Percentiles rank a stretch among this genome's conserved stretches.
These are phyloP conservation scores for Diophrys sp. DNA, from an alignment of 73 alveolate species.

Conservation along the genomic window DNA sequence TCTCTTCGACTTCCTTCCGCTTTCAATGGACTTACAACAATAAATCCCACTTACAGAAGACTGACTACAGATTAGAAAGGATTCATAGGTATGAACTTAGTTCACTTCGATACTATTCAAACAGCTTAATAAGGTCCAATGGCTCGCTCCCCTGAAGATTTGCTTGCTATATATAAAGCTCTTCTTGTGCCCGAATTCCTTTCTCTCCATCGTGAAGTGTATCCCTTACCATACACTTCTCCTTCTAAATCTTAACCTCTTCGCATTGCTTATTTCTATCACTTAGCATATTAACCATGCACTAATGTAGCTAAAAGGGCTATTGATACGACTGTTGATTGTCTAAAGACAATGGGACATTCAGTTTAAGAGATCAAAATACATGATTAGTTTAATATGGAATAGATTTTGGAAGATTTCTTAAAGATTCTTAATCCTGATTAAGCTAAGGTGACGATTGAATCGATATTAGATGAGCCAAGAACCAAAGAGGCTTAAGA, in stretches of 20 bases:
- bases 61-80: conserved; percentile 8
- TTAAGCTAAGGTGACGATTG: no score
- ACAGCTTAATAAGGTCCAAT: neutral
- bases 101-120: neutral
- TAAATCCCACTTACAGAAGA: conserved; percentile 61
- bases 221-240: neutral
- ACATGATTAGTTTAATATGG: no score
- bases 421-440: no score
- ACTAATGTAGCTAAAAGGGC: neutral
- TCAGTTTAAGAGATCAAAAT: no score
- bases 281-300: neutral
- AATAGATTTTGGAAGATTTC: no score
- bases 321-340: neutral
- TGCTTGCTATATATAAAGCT: neutral
- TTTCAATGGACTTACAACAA: conserved; percentile 61
- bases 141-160: neutral
- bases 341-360: neutral
- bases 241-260: neutral
- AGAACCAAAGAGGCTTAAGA: no score
- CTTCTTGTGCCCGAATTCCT: neutral
- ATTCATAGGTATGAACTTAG: neutral
- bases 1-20: conserved; percentile 60
- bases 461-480: no score
- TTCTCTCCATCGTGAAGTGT: neutral
- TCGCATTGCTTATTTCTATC: conserved; percentile 33